Conservation (phyloP, 2,329 filamentous ascomycete species). For the Cadophora sp. region DNA sequence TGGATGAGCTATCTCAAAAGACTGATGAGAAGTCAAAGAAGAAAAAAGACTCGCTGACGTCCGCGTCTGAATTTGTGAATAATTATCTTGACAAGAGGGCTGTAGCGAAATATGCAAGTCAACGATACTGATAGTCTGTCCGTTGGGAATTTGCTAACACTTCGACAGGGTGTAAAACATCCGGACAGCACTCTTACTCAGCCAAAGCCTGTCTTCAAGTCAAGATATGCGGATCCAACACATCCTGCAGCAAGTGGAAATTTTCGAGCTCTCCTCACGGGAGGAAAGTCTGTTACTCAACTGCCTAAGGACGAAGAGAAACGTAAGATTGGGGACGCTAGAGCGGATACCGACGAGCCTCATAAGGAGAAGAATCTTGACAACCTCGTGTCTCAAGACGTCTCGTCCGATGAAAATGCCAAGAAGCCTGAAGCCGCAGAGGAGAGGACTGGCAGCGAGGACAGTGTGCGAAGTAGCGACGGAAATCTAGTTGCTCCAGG, state of each 20-base stretch:
- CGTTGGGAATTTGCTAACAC: background rate
- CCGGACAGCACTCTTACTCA: background rate
- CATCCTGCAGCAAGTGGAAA: constrained; percentile 55
- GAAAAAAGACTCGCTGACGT: constrained; percentile 22
- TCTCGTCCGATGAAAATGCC: background rate
- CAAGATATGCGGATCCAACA: constrained; percentile 56
- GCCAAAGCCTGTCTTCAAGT: constrained; percentile 47
- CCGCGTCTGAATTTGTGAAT: constrained; percentile 20
- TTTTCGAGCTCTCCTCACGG: constrained; percentile 26
- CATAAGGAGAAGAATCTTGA: background rate
- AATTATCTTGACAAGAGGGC: constrained; percentile 33
- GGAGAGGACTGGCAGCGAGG: background rate
- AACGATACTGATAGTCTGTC: background rate
- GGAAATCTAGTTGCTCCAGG: background rate
- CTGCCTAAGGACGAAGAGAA: background rate
- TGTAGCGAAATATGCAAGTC: constrained; percentile 30
- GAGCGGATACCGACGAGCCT: background rate
- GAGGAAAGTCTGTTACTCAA: constrained; percentile 17
- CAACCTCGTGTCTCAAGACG: background rate
- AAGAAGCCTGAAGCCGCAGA: background rate
- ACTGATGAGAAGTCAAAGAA: constrained; percentile 21
- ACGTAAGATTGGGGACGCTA: background rate
- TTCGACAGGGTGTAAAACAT: background rate
- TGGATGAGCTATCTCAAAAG: constrained; percentile 42
- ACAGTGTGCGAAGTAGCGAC: background rate